A percentile compares a stretch with the other conserved stretches of the same genome.
These are phyloP conservation scores for Triticum turgidum DNA, from an alignment of 176 grass and related monocot species.

Conservation along the genomic window DNA sequence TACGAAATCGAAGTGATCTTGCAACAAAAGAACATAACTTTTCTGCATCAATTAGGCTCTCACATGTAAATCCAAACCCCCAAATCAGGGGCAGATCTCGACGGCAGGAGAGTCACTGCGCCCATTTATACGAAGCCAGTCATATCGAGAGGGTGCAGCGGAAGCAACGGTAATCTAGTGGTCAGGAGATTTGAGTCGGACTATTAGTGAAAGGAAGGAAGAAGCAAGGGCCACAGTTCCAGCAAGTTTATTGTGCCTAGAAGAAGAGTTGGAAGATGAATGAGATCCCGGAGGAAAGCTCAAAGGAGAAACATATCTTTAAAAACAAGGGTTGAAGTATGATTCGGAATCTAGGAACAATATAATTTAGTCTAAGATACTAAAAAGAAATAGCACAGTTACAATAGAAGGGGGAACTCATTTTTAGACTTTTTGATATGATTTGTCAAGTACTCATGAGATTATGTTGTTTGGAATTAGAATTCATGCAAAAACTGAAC, in stretches of 20 bases:
- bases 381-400: neutral
- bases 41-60: neutral
- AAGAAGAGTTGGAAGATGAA: neutral
- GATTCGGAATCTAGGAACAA: neutral
- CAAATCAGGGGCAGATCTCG: neutral
- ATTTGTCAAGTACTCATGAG: neutral
- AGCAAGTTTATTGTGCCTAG: neutral
- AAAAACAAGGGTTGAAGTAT: neutral
- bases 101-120: neutral
- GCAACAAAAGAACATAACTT: neutral
- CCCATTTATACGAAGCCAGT: neutral
- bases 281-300: neutral
- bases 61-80: neutral
- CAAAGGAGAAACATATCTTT: neutral
- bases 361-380: neutral
- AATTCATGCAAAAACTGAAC: neutral
- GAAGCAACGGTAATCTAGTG: neutral
- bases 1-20: neutral
- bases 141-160: neutral
- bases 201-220: neutral
- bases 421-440: neutral
- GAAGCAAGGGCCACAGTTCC: neutral
- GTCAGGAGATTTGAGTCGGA: neutral
- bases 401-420: neutral
- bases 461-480: constrained; percentile 6